Evolutionary conservation across 148 eudicot genomes (phyloP), one percentile per base, ranked within the genome.

Genomic region (Fagopyrum esculentum): DNA sequence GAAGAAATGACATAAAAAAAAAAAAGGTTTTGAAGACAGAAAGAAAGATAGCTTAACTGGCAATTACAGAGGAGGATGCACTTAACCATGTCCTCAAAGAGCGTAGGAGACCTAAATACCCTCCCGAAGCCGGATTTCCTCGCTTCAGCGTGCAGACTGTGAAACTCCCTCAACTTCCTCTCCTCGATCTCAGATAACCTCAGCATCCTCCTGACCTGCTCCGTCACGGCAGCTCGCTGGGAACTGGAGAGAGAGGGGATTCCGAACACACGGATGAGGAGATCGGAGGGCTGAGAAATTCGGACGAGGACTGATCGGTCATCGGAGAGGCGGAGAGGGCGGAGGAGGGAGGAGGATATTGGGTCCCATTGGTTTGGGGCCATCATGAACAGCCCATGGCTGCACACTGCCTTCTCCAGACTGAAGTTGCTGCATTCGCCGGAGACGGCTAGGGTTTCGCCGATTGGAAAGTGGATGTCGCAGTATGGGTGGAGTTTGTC

Each of bases 41-140:
- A 45, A 22, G 17, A 45, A 46, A 64, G 30, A 61, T 19, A 13
- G 69, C 55, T 46, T 26, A 74, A 89, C 97, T 87, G 85, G 82
- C 84, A 91, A 75, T 57, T 89, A 84, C 94, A 88, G 51, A 92
- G 80, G 64, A 92, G 92, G 4, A 89, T 85, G 73, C 89, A 86
- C 84, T 92, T 92, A 64, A 89, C 86, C 90, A 92, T 85, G 78
- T 92, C 97, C 78, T 92, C 97, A 57, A 92, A 92, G 86, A 92
- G 78, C 0, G 92, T 87, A 9, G 97, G 97, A 9, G 92, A 88
- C 77, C 97, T 85, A 72, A 92, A 89, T 45, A 89, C 79, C 47
- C 97, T 81, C 26, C 97, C 97, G 60, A 89, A 89, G 9, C 92
- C 89, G 43, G 51, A 75, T 46, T 69, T 74, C 75, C 85, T 84